Evolutionary conservation across 2,329 filamentous ascomycete genomes (phyloP).

Genomic region (Emmonsiellopsis sp.): DNA sequence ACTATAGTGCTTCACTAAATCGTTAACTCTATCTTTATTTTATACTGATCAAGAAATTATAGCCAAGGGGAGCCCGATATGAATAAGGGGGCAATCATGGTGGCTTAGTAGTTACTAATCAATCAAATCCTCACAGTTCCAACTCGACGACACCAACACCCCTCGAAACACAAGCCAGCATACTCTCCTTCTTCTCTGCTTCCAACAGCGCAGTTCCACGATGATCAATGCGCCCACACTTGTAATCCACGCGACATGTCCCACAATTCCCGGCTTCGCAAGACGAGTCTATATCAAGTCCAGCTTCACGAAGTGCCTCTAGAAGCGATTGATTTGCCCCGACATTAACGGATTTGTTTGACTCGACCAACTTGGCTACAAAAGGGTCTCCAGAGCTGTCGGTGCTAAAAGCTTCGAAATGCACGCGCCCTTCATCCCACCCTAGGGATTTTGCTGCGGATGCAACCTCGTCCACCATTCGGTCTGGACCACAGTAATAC

Average conservation of each 20-base stretch:
- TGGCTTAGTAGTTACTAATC: too few species aligned
- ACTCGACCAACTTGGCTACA: background rate
- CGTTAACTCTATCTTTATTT: too few species aligned
- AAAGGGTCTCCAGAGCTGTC: background rate
- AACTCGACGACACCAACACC: conserved; percentile 8
- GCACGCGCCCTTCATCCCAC: background rate
- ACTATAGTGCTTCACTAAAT: too few species aligned
- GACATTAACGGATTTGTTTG: background rate
- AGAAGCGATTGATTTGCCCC: background rate
- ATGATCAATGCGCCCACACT: background rate
- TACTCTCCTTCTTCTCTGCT: background rate
- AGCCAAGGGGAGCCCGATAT: too few species aligned
- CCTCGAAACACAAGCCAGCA: background rate
- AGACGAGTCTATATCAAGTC: background rate
- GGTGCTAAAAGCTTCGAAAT: background rate
- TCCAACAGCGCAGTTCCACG: background rate
- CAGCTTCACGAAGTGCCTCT: background rate
- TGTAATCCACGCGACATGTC: background rate
- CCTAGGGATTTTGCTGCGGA: background rate
- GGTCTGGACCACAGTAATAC: background rate
- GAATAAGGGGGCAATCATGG: too few species aligned
- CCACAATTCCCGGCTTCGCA: background rate
- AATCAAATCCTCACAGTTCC: background rate
- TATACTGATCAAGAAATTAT: too few species aligned
- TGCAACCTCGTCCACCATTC: background rate